Evolutionary conservation across 2,329 filamentous ascomycete species (phyloP).

Genomic region (Neonectria neomacrospora): DNA sequence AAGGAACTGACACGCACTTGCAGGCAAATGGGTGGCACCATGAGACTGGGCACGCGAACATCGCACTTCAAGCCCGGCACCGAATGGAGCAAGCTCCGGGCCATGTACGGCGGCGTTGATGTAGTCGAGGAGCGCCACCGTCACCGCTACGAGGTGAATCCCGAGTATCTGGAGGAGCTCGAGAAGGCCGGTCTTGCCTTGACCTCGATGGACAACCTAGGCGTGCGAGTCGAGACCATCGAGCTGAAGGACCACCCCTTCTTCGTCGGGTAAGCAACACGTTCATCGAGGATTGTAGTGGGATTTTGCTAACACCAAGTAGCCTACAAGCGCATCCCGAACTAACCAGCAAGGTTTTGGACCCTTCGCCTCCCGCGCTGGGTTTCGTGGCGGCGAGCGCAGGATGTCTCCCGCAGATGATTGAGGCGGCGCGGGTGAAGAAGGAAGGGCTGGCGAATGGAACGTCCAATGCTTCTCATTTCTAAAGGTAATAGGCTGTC

Average conservation of each 20-base stretch:
- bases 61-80: slow-evolving; percentile 79
- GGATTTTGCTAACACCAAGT: slow-evolving; percentile 60
- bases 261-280: slow-evolving; percentile 65
- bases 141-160: slow-evolving; percentile 93
- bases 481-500: slow-evolving; percentile 18
- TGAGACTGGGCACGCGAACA: slow-evolving; percentile 82
- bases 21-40: slow-evolving; percentile 76
- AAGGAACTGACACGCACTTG: slow-evolving; percentile 8
- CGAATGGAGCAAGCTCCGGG: slow-evolving; percentile 82
- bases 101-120: slow-evolving; percentile 72
- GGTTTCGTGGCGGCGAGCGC: slow-evolving; percentile 64
- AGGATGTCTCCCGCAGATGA: slow-evolving; percentile 67
- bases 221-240: slow-evolving; percentile 83
- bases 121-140: slow-evolving; percentile 80
- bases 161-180: slow-evolving; percentile 75
- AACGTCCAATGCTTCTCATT: slow-evolving; percentile 25
- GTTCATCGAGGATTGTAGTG: neutral
- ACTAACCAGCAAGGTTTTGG: slow-evolving; percentile 79
- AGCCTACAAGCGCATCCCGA: slow-evolving; percentile 72
- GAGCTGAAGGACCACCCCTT: slow-evolving; percentile 86
- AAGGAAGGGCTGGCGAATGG: slow-evolving; percentile 23
- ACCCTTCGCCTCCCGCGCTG: slow-evolving; percentile 77
- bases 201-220: slow-evolving; percentile 81
- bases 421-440: slow-evolving; percentile 31
- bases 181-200: slow-evolving; percentile 77